Conservation (phyloP, 495 filamentous ascomycete species). For the Xylaria grammica region DNA sequence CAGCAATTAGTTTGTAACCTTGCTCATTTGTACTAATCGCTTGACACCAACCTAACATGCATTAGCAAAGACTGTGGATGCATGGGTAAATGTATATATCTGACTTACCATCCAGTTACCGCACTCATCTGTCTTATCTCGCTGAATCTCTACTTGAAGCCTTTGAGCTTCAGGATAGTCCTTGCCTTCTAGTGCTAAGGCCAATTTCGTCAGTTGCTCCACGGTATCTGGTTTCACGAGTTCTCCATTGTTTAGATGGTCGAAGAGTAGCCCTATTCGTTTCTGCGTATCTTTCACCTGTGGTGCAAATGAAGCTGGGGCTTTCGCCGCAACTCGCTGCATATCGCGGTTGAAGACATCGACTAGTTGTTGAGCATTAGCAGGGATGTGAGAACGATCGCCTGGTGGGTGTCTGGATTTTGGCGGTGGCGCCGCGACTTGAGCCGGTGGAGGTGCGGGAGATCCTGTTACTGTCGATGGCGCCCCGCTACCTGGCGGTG, state of each 20-base stretch:
- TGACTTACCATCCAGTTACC: slow-evolving; percentile 92
- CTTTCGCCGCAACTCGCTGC: slow-evolving; percentile 81
- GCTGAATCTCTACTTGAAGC: slow-evolving; percentile 82
- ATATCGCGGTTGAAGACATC: slow-evolving; percentile 85
- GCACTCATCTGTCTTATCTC: slow-evolving; percentile 82
- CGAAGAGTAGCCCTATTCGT: slow-evolving; percentile 86
- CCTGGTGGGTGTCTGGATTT: slow-evolving; percentile 76
- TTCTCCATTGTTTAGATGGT: slow-evolving; percentile 95
- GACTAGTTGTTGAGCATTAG: slow-evolving; percentile 73
- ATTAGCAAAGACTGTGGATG: slow-evolving; percentile 31
- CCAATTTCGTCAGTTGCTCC: slow-evolving; percentile 63
- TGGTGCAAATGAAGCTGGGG: slow-evolving; percentile 77
- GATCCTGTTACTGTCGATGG: slow-evolving; percentile 55
- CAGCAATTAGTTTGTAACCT: slow-evolving; percentile 58
- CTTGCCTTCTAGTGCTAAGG: slow-evolving; percentile 68
- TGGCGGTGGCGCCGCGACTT: slow-evolving; percentile 38
- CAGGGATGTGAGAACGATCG: slow-evolving; percentile 88
- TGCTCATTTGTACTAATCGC: slow-evolving; percentile 89
- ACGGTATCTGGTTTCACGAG: slow-evolving; percentile 84
- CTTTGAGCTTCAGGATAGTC: slow-evolving; percentile 76
- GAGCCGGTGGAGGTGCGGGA: slow-evolving; percentile 53
- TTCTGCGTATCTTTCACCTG: slow-evolving; percentile 94
- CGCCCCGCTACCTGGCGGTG: slow-evolving; percentile 55
- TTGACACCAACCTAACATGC: slow-evolving; percentile 81
- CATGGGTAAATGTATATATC: slow-evolving; percentile 4